A percentile compares a stretch with the other conserved stretches of the same genome.
These are phyloP conservation scores for Penicillium hordei DNA, from an alignment of 2,329 filamentous ascomycete species.

Conservation along the genomic window DNA sequence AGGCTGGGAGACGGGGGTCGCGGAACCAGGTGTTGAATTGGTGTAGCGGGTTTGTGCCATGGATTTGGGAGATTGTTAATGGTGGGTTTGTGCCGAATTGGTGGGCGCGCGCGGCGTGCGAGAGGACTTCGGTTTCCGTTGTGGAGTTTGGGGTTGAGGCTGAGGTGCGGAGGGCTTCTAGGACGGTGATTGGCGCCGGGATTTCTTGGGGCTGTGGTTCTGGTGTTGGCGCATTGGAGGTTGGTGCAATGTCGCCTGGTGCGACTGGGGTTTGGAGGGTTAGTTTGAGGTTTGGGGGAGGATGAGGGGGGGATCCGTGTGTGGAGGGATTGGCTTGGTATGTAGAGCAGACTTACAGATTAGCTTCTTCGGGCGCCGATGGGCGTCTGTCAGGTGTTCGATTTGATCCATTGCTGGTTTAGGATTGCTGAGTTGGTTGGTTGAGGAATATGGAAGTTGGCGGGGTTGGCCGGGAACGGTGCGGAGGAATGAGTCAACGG, in stretches of 20 bases:
- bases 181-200: not conserved
- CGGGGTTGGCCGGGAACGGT: constrained; percentile 9
- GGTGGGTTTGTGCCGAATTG: constrained; percentile 46
- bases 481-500: constrained; percentile 6
- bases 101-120: constrained; percentile 43
- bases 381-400: constrained; percentile 11
- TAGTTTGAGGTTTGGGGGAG: constrained; percentile 8
- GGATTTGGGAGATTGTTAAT: constrained; percentile 42
- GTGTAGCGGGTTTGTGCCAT: constrained; percentile 60
- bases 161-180: constrained; percentile 31
- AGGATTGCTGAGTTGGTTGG: not conserved
- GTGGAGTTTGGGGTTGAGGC: constrained; percentile 39
- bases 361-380: constrained; percentile 41
- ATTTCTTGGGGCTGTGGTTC: constrained; percentile 7
- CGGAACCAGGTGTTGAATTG: constrained; percentile 94
- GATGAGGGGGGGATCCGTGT: not conserved
- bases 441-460: constrained; percentile 5
- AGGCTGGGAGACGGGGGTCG: constrained; percentile 60
- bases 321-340: not conserved
- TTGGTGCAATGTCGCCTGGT: constrained; percentile 42
- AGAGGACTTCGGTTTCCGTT: constrained; percentile 35
- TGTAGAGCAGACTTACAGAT: constrained; percentile 35
- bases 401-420: constrained; percentile 14
- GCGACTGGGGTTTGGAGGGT: constrained; percentile 34
- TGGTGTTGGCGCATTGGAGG: constrained; percentile 18